phyloP scores from a whole-genome alignment of 2,329 filamentous ascomycete genomes.

The Trichoderma arundinaceum region DNA sequence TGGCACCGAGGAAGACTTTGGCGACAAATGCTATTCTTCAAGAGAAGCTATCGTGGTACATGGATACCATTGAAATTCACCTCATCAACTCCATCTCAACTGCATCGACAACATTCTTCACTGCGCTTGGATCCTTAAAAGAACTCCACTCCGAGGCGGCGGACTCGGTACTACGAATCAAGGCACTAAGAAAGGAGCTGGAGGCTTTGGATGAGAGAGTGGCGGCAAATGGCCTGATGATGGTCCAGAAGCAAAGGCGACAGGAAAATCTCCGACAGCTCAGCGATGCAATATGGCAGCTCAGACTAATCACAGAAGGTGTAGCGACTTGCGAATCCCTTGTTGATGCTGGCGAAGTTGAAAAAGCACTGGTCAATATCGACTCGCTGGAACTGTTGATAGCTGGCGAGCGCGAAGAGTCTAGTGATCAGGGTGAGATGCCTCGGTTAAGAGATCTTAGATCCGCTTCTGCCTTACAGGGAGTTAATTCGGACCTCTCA shows the following conservation, averaged over 20 bases:
- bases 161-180: slow-evolving; percentile 87
- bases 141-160: slow-evolving; percentile 92
- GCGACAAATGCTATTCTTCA: slow-evolving; percentile 97
- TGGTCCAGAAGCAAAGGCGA: slow-evolving; percentile 80
- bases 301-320: slow-evolving; percentile 77
- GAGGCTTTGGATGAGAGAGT: slow-evolving; percentile 84
- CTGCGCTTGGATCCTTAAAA: slow-evolving; percentile 85
- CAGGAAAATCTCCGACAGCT: slow-evolving; percentile 85
- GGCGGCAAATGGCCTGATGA: slow-evolving; percentile 80
- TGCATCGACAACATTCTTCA: slow-evolving; percentile 95
- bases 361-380: slow-evolving; percentile 78
- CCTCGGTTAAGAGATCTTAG: slow-evolving; percentile 70
- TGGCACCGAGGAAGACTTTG: slow-evolving; percentile 76
- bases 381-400: slow-evolving; percentile 81
- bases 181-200: slow-evolving; percentile 78
- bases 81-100: slow-evolving; percentile 95
- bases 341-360: slow-evolving; percentile 83
- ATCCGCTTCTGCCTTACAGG: slow-evolving; percentile 77
- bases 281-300: slow-evolving; percentile 80
- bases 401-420: slow-evolving; percentile 66
- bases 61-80: slow-evolving; percentile 98
- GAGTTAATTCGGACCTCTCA: slow-evolving; percentile 77
- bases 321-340: slow-evolving; percentile 78
- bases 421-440: slow-evolving; percentile 40
- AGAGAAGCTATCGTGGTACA: slow-evolving; percentile 99